Base-by-base conservation (phyloP, 805 yeast species). In the Barnettozyma populi region DNA sequence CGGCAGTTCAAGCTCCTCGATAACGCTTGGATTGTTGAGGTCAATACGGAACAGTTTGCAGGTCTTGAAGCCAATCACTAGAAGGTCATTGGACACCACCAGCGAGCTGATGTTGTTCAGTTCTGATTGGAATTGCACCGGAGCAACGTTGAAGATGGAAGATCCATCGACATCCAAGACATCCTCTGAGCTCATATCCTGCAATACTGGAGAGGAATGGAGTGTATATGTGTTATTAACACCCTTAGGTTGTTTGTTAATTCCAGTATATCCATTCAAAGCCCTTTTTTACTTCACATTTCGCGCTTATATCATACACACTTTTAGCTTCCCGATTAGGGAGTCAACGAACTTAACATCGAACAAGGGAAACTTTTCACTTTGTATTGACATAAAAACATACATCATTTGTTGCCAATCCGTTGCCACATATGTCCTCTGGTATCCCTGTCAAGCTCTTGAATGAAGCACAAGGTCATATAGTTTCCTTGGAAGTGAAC, bases 401-500 rank as follows among this genome's bases (percentile, higher is more conserved):
- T 19, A 16, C 3, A 7, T 2, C 7, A n/a, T 13, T 34, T 10
- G 16, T 20, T 3, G 7, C 18, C 8, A 29, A 23, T 20, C 23
- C 9, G 7, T 16, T 35, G 44, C 11, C 21, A 13, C 29, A 27
- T 19, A 61, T 61, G 65, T 57, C 64, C 13, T 74, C 84, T 51
- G 86, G 90, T 35, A 79, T 89, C 31, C 98, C 98, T 2, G 82
- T 90, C 18, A 84, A 89, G 65, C 82, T 92, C 23, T 73, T 92
- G 43, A 86, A 80, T 61, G 99, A 90, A 67, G 86, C 96, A 8
- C 86, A 80, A 72, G 97, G 97, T 42, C 98, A 92, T 62, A 70
- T 81, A 3, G 82, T 92, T 8, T 80, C 95, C 1, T 64, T 92
- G 16, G 99, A 92, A 64, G 76, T 92, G 45, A 78, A 79, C 23